A percentile compares a stretch with the other conserved stretches of the same genome.
phyloP scores from a whole-genome alignment of 2,329 filamentous ascomycete species.

The Fusarium subglutinans region DNA sequence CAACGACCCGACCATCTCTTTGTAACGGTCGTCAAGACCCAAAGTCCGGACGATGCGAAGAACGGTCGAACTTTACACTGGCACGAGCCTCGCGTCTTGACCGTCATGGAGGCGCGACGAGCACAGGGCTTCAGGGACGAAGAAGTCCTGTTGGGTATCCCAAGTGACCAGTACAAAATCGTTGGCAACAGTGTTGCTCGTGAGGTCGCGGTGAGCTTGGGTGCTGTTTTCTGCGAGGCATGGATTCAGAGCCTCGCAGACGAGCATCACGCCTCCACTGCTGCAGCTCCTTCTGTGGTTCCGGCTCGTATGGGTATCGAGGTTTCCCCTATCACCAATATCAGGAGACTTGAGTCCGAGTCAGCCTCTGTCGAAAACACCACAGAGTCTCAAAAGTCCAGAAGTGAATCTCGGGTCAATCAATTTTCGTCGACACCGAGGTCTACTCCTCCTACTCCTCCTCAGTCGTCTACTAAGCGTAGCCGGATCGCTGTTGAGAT shows the following conservation, averaged over 20 bases:
- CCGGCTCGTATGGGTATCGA: constrained; percentile 18
- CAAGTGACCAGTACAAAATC: constrained; percentile 67
- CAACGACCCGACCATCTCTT: constrained; percentile 63
- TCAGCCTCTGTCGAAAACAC: not conserved
- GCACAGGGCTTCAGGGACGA: constrained; percentile 76
- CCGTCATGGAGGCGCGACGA: constrained; percentile 72
- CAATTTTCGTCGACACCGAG: not conserved
- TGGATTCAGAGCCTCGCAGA: constrained; percentile 42
- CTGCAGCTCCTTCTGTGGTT: not conserved
- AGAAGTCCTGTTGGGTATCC: constrained; percentile 72
- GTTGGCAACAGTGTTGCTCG: constrained; percentile 82
- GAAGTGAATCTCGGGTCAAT: constrained; percentile 1
- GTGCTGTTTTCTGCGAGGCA: constrained; percentile 70
- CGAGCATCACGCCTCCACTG: constrained; percentile 6
- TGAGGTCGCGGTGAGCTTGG: constrained; percentile 72
- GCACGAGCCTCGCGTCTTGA: constrained; percentile 68
- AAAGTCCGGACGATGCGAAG: constrained; percentile 62
- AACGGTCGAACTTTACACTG: constrained; percentile 70
- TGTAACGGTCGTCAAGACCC: constrained; percentile 68
- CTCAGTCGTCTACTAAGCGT: constrained; percentile 2
- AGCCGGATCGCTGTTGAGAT: constrained; percentile 14
- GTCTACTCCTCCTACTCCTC: not conserved
- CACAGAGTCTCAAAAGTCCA: not conserved
- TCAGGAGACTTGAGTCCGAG: constrained; percentile 13
- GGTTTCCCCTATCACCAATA: not conserved